Percentiles rank a stretch among this genome's conserved stretches.
phyloP scores from a whole-genome alignment of 139 green algal genomes.

The Monoraphidium neglectum region DNA sequence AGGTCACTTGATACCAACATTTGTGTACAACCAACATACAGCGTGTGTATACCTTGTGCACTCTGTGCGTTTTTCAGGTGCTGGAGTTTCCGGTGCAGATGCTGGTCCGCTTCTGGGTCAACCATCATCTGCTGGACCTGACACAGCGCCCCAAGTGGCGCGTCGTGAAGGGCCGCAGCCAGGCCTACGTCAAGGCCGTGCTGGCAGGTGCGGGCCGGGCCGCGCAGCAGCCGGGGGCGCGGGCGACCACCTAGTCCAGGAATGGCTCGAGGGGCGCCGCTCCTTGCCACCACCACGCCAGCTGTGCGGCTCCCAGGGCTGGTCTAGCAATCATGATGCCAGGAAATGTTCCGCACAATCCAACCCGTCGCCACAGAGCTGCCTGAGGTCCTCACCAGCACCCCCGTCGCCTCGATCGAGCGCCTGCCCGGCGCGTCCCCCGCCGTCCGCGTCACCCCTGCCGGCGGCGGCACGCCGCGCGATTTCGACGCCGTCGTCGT shows the following conservation, averaged over 20 bases:
- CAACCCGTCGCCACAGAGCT: slow-evolving; percentile 48
- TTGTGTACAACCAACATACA: too few species aligned
- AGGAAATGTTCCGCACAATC: too few species aligned
- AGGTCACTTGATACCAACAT: neutral
- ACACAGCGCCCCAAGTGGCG: slow-evolving; percentile 87
- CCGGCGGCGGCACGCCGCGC: slow-evolving; percentile 32
- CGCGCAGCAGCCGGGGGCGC: neutral
- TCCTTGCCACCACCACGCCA: neutral
- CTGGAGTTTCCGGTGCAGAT: slow-evolving; percentile 83
- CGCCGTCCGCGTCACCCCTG: slow-evolving; percentile 23
- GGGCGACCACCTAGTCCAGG: neutral
- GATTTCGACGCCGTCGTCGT: slow-evolving; percentile 86
- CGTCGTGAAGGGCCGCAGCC: slow-evolving; percentile 82
- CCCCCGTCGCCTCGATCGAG: slow-evolving; percentile 45
- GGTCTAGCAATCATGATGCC: too few species aligned
- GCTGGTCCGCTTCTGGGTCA: slow-evolving; percentile 94
- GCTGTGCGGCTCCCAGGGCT: too few species aligned
- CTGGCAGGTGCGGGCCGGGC: slow-evolving; percentile 40
- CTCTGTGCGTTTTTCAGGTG: too few species aligned
- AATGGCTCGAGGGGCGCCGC: too few species aligned
- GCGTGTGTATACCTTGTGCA: neutral
- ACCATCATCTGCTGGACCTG: slow-evolving; percentile 96
- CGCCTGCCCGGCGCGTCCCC: slow-evolving; percentile 10
- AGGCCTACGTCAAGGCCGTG: slow-evolving; percentile 79
- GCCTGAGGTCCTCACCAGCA: slow-evolving; percentile 67